A percentile compares a stretch with the other conserved stretches of the same genome.
These are phyloP conservation scores for Metarhizium album DNA, from an alignment of 2,329 filamentous ascomycete species.

Conservation along the genomic window DNA sequence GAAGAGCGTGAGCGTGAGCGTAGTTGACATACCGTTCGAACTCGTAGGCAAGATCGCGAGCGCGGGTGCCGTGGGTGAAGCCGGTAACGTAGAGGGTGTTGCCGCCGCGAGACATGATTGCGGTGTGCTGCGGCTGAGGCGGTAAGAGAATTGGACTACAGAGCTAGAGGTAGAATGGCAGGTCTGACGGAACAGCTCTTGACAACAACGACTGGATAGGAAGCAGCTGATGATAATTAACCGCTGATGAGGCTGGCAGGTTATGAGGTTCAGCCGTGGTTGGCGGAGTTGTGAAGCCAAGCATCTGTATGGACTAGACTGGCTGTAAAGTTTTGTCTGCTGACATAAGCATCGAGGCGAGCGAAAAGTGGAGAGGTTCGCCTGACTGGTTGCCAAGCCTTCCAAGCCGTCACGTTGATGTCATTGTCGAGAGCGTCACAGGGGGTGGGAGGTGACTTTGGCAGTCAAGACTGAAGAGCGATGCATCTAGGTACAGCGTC, in stretches of 20 bases:
- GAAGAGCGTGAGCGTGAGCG: slow-evolving; percentile 28
- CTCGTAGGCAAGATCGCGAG: slow-evolving; percentile 98
- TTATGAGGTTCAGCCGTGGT: slow-evolving; percentile 1
- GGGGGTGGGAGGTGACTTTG: too few species aligned
- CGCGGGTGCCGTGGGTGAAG: slow-evolving; percentile 97
- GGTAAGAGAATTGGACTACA: slow-evolving; percentile 2
- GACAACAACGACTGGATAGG: background rate
- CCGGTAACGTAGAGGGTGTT: slow-evolving; percentile 97
- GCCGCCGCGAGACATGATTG: slow-evolving; percentile 77
- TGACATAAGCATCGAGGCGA: slow-evolving; percentile 9
- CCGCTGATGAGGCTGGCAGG: slow-evolving; percentile 4
- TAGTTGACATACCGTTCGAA: slow-evolving; percentile 97
- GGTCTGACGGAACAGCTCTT: slow-evolving; percentile 3
- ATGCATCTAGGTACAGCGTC: too few species aligned
- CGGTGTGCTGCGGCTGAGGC: slow-evolving; percentile 5
- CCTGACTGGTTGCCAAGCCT: background rate
- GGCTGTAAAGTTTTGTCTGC: slow-evolving; percentile 12
- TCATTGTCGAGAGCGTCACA: too few species aligned
- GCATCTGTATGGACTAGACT: background rate
- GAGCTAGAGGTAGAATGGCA: slow-evolving; percentile 2
- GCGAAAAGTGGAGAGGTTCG: background rate
- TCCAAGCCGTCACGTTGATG: background rate
- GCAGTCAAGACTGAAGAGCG: too few species aligned
- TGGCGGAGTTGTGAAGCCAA: slow-evolving; percentile 1
- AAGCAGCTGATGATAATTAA: slow-evolving; percentile 3